A percentile compares a stretch with the other conserved stretches of the same genome.
phyloP scores from a whole-genome alignment of 192 early-diverging fungal species.

The Dissophora ornata region DNA sequence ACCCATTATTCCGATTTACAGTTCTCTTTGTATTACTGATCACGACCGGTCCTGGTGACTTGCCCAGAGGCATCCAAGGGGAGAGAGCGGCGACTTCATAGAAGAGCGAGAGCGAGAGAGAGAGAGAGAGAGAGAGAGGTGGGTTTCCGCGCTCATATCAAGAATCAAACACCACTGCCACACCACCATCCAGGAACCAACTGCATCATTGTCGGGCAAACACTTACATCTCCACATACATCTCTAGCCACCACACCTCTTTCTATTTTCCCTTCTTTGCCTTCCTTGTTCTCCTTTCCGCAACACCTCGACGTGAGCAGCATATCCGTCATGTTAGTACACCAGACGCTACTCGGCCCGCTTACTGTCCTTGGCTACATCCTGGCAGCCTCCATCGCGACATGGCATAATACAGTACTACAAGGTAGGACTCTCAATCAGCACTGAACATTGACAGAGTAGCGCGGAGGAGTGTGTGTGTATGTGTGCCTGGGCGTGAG shows the following conservation, averaged over 20 bases:
- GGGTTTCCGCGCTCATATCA: neutral
- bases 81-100: neutral
- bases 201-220: neutral
- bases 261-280: neutral
- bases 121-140: neutral
- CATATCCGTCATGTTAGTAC: neutral
- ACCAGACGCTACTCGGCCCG: neutral
- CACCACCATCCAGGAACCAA: no score
- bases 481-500: no score
- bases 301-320: no score
- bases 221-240: no score
- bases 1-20: no score
- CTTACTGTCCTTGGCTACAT: neutral
- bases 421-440: slow-evolving; percentile 8
- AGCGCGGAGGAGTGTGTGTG: no score
- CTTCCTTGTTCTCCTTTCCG: neutral
- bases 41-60: no score
- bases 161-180: no score
- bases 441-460: no score
- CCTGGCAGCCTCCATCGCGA: neutral
- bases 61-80: no score
- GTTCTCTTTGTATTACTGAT: no score
- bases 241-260: neutral
- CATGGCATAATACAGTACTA: neutral
- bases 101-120: neutral